These are phyloP conservation scores for Oryza rufipogon DNA, from an alignment of 176 grass and related monocot species.

Conservation along the genomic window DNA sequence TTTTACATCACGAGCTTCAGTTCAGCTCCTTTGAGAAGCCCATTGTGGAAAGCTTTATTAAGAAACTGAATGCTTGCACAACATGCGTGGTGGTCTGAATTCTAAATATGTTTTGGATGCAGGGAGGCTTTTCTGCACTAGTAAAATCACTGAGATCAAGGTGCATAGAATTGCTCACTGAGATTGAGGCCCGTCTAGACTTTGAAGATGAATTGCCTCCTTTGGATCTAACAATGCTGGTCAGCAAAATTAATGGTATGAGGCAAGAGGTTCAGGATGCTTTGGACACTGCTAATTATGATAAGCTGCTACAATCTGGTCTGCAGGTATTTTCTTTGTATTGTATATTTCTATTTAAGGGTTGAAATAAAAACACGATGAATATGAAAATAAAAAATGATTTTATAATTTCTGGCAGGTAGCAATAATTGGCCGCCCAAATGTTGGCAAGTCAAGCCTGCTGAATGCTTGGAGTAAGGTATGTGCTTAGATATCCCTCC, in stretches of 20 bases:
- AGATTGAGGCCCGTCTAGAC: slow-evolving; percentile 93
- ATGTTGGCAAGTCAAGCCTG: slow-evolving; percentile 98
- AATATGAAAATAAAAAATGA: not conserved
- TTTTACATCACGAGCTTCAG: not conserved
- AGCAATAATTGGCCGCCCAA: slow-evolving; percentile 89
- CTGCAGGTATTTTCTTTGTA: slow-evolving; percentile 62
- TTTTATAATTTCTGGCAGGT: slow-evolving; percentile 53
- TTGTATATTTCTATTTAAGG: not conserved
- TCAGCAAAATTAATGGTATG: slow-evolving; percentile 74
- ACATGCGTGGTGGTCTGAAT: not conserved
- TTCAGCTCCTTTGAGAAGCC: slow-evolving; percentile 24
- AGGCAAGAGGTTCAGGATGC: slow-evolving; percentile 66
- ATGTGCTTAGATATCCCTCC: slow-evolving; percentile 37
- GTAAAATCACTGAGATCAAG: slow-evolving; percentile 76
- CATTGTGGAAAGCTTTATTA: not conserved
- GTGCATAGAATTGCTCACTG: slow-evolving; percentile 84
- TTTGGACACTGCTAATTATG: slow-evolving; percentile 87
- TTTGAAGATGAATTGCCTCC: slow-evolving; percentile 98
- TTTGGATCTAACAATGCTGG: slow-evolving; percentile 56
- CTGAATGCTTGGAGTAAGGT: slow-evolving; percentile 99
- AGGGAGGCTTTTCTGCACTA: slow-evolving; percentile 88
- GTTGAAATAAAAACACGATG: not conserved
- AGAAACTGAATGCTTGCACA: slow-evolving; percentile 10
- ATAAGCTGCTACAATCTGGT: slow-evolving; percentile 87
- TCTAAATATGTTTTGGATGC: slow-evolving; percentile 36